Percentiles rank a stretch among this genome's conserved stretches.
These are phyloP conservation scores for Zostera marina DNA, from an alignment of 116 monocot species.

Conservation along the genomic window DNA sequence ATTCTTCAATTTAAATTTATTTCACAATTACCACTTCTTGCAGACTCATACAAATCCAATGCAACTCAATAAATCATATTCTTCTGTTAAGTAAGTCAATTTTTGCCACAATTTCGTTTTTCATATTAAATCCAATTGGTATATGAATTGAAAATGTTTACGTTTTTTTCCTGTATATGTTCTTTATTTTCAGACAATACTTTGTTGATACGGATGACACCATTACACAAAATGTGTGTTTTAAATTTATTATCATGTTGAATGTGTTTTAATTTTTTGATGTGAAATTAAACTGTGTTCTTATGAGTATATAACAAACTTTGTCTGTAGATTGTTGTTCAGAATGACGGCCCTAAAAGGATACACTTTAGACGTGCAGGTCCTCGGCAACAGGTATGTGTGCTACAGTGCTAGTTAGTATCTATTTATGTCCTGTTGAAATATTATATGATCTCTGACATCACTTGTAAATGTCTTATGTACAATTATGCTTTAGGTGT, in stretches of 20 bases:
- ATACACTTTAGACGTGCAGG: slow-evolving; percentile 84
- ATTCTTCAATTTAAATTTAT: background rate
- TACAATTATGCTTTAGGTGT: background rate
- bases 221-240: background rate
- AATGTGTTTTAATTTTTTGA: background rate
- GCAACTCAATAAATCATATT: background rate
- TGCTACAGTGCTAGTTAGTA: background rate
- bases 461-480: background rate
- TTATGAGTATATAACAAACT: background rate
- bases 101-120: background rate
- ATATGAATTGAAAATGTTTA: background rate
- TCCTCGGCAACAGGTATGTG: slow-evolving; percentile 55
- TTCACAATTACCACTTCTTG: background rate
- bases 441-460: background rate
- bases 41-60: slow-evolving; percentile 2
- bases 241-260: background rate
- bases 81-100: slow-evolving; percentile 1
- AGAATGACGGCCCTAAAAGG: slow-evolving; percentile 22
- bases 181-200: background rate
- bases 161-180: background rate
- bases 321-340: slow-evolving; percentile 5
- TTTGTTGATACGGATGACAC: slow-evolving; percentile 3
- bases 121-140: background rate
- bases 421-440: background rate
- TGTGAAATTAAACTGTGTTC: background rate